These are phyloP conservation scores for Scenedesmus sp. DNA, from an alignment of 163 green algal genomes.

Conservation along the genomic window DNA sequence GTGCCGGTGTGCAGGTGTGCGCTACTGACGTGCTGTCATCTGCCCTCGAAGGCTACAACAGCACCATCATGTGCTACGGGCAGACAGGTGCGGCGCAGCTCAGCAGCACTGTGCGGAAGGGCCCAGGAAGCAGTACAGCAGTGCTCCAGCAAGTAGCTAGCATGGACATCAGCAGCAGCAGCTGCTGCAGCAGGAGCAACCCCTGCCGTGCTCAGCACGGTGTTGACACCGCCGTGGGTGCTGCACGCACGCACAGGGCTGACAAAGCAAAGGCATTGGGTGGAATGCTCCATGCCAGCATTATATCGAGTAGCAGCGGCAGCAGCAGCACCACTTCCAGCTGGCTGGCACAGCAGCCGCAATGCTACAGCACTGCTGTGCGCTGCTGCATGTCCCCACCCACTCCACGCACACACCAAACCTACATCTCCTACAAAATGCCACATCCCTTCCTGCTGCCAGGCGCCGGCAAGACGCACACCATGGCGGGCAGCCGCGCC, in stretches of 20 bases:
- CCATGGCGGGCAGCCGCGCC: conserved; percentile 75
- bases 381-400: not conserved
- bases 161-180: not conserved
- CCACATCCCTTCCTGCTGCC: not conserved
- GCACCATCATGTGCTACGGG: conserved; percentile 85
- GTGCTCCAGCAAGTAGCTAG: not conserved
- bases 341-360: not conserved
- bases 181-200: not conserved
- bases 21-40: conserved; percentile 67
- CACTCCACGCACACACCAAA: not conserved
- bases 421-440: not conserved
- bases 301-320: not conserved
- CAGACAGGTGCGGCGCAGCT: conserved; percentile 70
- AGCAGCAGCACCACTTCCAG: not conserved
- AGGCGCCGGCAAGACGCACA: conserved; percentile 87
- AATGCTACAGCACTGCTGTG: not conserved
- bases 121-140: not conserved
- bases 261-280: not conserved
- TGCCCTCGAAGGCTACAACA: conserved; percentile 86
- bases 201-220: not conserved
- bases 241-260: not conserved
- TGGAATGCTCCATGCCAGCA: not conserved
- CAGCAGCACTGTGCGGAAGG: not conserved
- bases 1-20: conserved; percentile 52
- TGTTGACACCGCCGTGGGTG: not conserved